phyloP scores from a whole-genome alignment of 495 filamentous ascomycete genomes.

The Talaromyces wortmannii region DNA sequence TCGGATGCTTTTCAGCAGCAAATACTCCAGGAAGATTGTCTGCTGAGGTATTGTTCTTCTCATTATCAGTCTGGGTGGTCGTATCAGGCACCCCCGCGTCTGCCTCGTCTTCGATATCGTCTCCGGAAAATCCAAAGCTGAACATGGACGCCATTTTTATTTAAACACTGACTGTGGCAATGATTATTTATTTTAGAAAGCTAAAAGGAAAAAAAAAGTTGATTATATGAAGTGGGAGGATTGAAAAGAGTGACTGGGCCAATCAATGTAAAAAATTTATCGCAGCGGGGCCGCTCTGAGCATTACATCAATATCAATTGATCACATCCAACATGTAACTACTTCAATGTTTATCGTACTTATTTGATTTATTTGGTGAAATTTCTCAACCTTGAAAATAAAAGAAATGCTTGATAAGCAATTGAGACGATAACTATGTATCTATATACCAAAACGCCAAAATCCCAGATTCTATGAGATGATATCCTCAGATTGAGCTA shows the following conservation, averaged over 20 bases:
- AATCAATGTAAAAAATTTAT: not conserved
- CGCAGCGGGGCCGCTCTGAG: not conserved
- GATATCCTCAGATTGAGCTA: not conserved
- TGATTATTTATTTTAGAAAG: not conserved
- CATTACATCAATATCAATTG: no score
- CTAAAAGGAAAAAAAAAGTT: not conserved
- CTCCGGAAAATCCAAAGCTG: constrained; percentile 75
- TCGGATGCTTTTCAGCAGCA: constrained; percentile 29
- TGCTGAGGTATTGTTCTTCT: not conserved
- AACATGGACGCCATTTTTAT: constrained; percentile 39
- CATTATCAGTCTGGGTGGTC: constrained; percentile 4
- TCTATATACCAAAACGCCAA: not conserved
- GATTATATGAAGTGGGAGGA: not conserved
- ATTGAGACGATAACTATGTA: no score
- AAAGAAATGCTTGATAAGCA: no score
- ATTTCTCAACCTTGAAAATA: no score
- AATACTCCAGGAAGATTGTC: constrained; percentile 20
- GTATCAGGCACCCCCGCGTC: not conserved
- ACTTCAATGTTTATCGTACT: no score
- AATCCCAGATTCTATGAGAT: no score
- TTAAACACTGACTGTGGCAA: not conserved
- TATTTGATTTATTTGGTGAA: no score
- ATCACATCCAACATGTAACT: no score
- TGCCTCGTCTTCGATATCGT: constrained; percentile 62
- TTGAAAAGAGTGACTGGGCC: no score